These are phyloP conservation scores for Porcisia hertigi DNA, from an alignment of 208 protist species.

Conservation along the genomic window DNA sequence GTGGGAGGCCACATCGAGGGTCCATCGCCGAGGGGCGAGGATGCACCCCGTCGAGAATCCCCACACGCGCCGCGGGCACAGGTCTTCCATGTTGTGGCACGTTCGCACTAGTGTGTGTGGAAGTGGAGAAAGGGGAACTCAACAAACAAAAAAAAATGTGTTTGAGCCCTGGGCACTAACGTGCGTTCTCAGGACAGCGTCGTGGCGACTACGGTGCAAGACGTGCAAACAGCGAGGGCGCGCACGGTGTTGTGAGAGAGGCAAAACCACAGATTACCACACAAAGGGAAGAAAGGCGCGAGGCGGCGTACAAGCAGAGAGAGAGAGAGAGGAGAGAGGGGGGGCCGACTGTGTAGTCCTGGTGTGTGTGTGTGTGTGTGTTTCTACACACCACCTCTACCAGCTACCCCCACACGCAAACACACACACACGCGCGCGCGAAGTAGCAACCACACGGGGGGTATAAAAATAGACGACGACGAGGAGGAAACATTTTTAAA, in stretches of 20 bases:
- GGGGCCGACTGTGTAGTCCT: neutral
- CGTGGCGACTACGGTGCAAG: neutral
- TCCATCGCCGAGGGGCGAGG: conserved; percentile 62
- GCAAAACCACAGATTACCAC: neutral
- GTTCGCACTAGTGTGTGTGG: neutral
- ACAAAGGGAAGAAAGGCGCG: neutral
- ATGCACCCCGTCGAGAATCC: conserved; percentile 53
- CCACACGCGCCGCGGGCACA: conserved; percentile 41
- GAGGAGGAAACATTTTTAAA: neutral
- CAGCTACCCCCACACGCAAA: neutral
- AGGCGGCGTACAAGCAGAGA: neutral
- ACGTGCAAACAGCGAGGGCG: neutral
- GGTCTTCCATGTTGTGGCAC: conserved; percentile 18
- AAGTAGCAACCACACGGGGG: neutral
- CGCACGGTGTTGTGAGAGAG: neutral
- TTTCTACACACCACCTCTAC: neutral
- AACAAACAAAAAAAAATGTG: neutral
- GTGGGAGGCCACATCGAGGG: conserved; percentile 51
- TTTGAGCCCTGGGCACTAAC: neutral
- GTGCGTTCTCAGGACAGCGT: neutral
- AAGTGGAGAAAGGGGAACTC: no score
- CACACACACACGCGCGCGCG: neutral
- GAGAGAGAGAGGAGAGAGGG: neutral
- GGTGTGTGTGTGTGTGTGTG: neutral
- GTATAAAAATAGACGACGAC: neutral